Base-by-base conservation (phyloP, 1,284 basidiomycete genomes). In the Apiotrichum gracile region DNA sequence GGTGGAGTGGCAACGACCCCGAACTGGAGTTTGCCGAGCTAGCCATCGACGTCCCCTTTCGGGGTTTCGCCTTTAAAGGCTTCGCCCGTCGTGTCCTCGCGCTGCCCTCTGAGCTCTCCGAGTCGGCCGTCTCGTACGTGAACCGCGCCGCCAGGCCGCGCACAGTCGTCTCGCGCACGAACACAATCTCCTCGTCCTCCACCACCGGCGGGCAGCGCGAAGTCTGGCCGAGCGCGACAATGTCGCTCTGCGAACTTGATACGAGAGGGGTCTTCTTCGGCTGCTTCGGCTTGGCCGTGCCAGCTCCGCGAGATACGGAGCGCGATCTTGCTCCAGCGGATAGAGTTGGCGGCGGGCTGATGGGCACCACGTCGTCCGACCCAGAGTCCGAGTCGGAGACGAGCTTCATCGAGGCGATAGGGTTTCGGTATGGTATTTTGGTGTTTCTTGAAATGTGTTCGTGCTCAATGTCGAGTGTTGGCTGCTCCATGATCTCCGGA, bases 21-120 rank as follows among this genome's bases (percentile, higher is more conserved):
- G 33, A 35, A 10, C 27, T 31, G 10, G 27, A 24, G 19, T 25
- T 26, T 10, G 33, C 27, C 19, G 26, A 16, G 22, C 24, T 42
- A 21, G 19, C 10, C 21, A 7, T 39, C 9, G 38, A 24, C 12
- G 5, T 39, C 14, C 42, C 27, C 22, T 7, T 5, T 24, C 14
- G 29, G n/a, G 44, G 16, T 37, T 13, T 37, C 16, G 16, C 19
- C 35, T 37, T n/a, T 8, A 9, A 14, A 3, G 38, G 84, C 81
- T 1, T 45, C 5, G 35, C 29, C 81, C 3, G 35, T 82, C 34
- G 83, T 82, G 40, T 83, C 82, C 1, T 34, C 39, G n/a, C 43
- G 38, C 35, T 49, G 24, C 17, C 27, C 21, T 19, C 16, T 9
- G 13, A 21, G 16, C 14, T 14, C 17, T 21, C 27, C 25, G 34